A percentile compares a stretch with the other conserved stretches of the same genome.
phyloP scores from a whole-genome alignment of 306 rosid genomes.

The Rosa multiflora region DNA sequence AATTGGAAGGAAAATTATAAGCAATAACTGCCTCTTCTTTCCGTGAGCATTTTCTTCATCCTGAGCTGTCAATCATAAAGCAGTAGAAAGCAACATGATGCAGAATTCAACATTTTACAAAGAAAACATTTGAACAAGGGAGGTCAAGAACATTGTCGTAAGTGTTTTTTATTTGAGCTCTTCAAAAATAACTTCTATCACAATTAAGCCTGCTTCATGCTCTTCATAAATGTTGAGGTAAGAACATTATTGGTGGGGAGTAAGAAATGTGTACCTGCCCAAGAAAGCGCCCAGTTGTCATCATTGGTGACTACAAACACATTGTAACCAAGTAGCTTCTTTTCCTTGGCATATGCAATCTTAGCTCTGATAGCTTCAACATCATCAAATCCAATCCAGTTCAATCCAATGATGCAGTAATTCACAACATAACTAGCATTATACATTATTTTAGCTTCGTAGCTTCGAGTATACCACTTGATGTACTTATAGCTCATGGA shows the following conservation, averaged over 20 bases:
- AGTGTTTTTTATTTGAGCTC: background rate
- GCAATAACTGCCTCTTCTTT: no score
- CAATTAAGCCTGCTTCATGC: background rate
- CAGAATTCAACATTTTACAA: no score
- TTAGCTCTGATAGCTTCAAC: slow-evolving; percentile 35
- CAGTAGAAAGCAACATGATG: no score
- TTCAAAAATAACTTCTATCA: background rate
- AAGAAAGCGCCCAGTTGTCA: slow-evolving; percentile 44
- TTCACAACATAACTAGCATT: slow-evolving; percentile 38
- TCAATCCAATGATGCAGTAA: slow-evolving; percentile 36
- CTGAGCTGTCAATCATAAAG: no score
- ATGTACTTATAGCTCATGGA: slow-evolving; percentile 34
- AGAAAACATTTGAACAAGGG: background rate
- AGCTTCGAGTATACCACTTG: slow-evolving; percentile 8
- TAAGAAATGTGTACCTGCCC: slow-evolving; percentile 28
- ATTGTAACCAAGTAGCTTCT: slow-evolving; percentile 32
- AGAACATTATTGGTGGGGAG: background rate
- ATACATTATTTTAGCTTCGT: slow-evolving; percentile 5
- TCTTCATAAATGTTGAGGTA: background rate
- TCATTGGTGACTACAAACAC: slow-evolving; percentile 38
- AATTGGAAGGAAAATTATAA: no score
- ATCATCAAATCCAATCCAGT: slow-evolving; percentile 49
- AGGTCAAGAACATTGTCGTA: background rate
- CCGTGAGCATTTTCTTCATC: no score
- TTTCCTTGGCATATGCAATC: slow-evolving; percentile 40